phyloP scores from a whole-genome alignment of 169 alveolate species.

The Eimeria maxima region DNA sequence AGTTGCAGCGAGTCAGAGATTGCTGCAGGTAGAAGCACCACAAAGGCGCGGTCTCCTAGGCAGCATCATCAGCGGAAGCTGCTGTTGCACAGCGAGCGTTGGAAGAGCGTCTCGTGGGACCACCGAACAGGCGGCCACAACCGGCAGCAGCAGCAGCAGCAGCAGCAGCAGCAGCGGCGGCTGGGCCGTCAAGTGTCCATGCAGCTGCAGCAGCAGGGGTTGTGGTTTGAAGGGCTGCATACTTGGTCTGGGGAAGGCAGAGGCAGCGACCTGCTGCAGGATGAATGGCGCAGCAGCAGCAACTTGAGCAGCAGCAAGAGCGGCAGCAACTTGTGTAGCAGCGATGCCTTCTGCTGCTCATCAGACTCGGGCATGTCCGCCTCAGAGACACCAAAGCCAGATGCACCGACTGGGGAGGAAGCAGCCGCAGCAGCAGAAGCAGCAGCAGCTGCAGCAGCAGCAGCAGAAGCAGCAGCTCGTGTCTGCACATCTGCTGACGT shows the following conservation, averaged over 20 bases:
- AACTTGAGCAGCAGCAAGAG: not conserved
- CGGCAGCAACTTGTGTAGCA: slow-evolving; percentile 25
- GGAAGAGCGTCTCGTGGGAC: slow-evolving; percentile 34
- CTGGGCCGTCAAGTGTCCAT: slow-evolving; percentile 5
- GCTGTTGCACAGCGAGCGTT: slow-evolving; percentile 23
- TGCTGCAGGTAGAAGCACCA: slow-evolving; percentile 56
- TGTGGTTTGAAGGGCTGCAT: slow-evolving; percentile 74
- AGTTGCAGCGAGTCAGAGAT: slow-evolving; percentile 31
- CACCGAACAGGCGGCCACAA: slow-evolving; percentile 11
- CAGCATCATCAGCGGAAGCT: slow-evolving; percentile 44
- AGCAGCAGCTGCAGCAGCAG: slow-evolving; percentile 73
- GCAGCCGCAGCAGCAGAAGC: slow-evolving; percentile 43
- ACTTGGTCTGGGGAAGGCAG: slow-evolving; percentile 63
- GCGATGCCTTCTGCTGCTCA: slow-evolving; percentile 19
- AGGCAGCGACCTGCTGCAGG: slow-evolving; percentile 25
- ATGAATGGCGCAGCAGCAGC: slow-evolving; percentile 62
- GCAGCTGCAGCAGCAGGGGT: slow-evolving; percentile 76
- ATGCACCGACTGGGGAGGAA: not conserved
- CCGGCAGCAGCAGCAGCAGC: slow-evolving; percentile 74
- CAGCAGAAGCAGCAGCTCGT: slow-evolving; percentile 49
- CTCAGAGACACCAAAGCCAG: slow-evolving; percentile 12
- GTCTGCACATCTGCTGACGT: slow-evolving; percentile 47
- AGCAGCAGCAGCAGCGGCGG: slow-evolving; percentile 42
- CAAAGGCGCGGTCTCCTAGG: not conserved
- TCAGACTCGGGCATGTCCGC: slow-evolving; percentile 22